phyloP scores from a whole-genome alignment of 1,284 basidiomycete genomes.

The Bjerkandera adusta region DNA sequence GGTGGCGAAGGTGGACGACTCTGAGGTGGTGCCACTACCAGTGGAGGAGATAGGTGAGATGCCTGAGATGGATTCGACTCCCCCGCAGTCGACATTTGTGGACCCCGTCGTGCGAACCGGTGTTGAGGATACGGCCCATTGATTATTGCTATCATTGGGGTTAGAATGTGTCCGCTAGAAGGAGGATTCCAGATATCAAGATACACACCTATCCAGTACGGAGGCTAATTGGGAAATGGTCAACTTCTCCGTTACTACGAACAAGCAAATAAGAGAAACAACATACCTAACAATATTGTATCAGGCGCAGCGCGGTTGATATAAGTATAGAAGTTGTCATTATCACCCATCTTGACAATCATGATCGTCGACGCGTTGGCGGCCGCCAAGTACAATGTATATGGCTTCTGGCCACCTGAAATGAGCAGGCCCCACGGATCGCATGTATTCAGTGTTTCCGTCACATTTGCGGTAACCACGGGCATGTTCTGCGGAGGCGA shows the following conservation, averaged over 20 bases:
- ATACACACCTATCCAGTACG: slow-evolving; percentile 31
- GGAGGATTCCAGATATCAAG: too few relatives aligned
- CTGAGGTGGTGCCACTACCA: too few relatives aligned
- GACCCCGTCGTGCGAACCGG: slow-evolving; percentile 2
- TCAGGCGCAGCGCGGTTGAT: slow-evolving; percentile 44
- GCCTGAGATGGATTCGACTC: too few relatives aligned
- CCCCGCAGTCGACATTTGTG: slow-evolving; percentile 1
- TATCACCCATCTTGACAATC: slow-evolving; percentile 39
- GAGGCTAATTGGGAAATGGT: not conserved
- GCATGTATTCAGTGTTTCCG: slow-evolving; percentile 40
- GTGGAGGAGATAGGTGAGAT: too few relatives aligned
- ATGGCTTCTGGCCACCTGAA: slow-evolving; percentile 45
- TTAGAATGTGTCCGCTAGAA: too few relatives aligned
- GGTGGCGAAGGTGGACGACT: too few relatives aligned
- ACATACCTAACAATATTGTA: slow-evolving; percentile 41
- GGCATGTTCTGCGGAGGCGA: slow-evolving; percentile 15
- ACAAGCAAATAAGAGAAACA: not conserved
- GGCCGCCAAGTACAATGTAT: slow-evolving; percentile 42
- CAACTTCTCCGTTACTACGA: too few relatives aligned
- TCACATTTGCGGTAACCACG: slow-evolving; percentile 36
- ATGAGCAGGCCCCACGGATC: slow-evolving; percentile 45
- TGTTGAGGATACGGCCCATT: slow-evolving; percentile 7
- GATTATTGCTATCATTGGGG: slow-evolving; percentile 1
- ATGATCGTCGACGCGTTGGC: slow-evolving; percentile 39
- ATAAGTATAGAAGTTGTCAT: slow-evolving; percentile 43